Evolutionary conservation across 257 asterid species (phyloP).

Genomic region (Nicotiana obtusifolia): DNA sequence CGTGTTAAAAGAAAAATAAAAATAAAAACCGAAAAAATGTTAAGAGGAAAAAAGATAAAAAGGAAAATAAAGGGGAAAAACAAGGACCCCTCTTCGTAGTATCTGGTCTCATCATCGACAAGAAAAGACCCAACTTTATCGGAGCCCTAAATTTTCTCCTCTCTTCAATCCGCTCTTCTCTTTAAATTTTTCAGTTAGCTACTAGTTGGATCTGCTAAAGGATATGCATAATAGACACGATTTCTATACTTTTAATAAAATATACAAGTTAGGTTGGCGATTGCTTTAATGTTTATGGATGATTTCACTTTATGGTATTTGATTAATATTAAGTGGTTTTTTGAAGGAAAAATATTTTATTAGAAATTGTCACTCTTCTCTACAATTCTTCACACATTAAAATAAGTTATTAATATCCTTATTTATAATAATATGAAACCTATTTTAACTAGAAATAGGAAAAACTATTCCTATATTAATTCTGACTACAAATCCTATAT

Average conservation of each 20-base stretch:
- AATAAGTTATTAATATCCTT: no score
- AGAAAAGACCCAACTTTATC: conserved; percentile 13
- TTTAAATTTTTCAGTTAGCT: background rate
- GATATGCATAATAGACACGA: background rate
- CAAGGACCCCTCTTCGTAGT: background rate
- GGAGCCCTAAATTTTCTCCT: conserved; percentile 37
- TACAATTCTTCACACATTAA: no score
- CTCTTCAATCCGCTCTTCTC: background rate
- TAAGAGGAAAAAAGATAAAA: background rate
- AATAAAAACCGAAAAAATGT: background rate
- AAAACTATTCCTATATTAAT: no score
- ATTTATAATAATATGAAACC: no score
- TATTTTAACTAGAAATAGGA: no score
- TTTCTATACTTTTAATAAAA: background rate
- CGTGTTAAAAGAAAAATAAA: no score
- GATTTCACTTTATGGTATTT: background rate
- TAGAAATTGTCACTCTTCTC: no score
- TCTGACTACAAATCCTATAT: no score
- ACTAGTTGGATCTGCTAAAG: background rate
- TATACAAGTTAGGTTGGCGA: background rate
- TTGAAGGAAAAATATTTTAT: no score
- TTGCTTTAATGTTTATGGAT: conserved; percentile 8
- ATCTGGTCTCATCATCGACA: background rate
- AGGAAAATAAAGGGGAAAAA: background rate
- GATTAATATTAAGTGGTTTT: background rate